Conservation (phyloP, 2,329 filamentous ascomycete genomes). For the Aspergillus piperis region DNA sequence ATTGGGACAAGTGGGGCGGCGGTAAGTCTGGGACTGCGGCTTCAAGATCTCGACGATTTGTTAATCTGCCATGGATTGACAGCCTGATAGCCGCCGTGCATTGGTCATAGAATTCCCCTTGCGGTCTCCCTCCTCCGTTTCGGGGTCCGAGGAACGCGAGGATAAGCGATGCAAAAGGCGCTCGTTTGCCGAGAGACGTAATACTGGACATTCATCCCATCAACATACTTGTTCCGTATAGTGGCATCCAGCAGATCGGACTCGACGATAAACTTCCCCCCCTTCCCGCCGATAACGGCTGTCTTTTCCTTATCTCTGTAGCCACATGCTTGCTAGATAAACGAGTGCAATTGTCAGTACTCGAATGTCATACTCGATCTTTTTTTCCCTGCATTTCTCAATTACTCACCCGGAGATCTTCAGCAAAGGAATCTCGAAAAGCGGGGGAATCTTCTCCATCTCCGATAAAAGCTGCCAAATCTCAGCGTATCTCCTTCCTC, state of each 20-base stretch:
- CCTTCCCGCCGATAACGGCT: background rate
- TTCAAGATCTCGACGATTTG: background rate
- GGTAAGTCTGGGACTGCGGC: background rate
- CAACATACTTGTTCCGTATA: no score
- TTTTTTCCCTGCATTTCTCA: background rate
- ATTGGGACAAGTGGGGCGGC: conserved; percentile 22
- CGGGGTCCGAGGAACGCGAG: conserved; percentile 7
- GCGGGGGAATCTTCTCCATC: no score
- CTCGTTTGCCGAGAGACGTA: no score
- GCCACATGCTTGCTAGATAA: background rate
- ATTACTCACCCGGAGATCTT: background rate
- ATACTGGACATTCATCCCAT: no score
- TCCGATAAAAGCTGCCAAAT: no score
- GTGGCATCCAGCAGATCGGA: no score
- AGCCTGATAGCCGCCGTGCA: background rate
- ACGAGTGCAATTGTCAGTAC: background rate
- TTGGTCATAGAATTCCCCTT: background rate
- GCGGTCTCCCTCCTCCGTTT: background rate
- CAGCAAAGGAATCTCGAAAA: background rate
- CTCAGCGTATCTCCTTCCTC: conserved; percentile 18
- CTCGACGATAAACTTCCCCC: no score
- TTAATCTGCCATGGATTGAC: background rate
- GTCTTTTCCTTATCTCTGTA: background rate
- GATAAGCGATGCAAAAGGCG: background rate
- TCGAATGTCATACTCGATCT: background rate